These are phyloP conservation scores for Elongisporangium senticosum DNA, from an alignment of 352 stramenopile species.

Conservation along the genomic window DNA sequence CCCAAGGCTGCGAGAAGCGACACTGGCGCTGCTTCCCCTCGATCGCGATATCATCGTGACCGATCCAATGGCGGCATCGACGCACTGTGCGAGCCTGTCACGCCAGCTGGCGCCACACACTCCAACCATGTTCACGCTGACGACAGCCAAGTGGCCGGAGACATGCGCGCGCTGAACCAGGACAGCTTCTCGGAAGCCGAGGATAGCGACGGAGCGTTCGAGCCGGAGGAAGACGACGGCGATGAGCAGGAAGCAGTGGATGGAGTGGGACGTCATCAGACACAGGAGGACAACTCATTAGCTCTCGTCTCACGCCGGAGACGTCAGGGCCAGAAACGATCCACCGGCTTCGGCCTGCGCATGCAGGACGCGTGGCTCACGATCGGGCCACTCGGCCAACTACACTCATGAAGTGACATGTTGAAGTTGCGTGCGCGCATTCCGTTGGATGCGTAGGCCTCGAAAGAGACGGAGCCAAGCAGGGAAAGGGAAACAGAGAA, in stretches of 20 bases:
- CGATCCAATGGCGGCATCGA: not conserved
- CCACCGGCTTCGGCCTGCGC: not conserved
- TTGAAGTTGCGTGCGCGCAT: not conserved
- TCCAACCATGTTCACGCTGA: not conserved
- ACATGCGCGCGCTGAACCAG: conserved; percentile 6
- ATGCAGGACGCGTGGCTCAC: not conserved
- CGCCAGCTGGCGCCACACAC: not conserved
- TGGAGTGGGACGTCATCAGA: not conserved
- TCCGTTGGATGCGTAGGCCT: not conserved
- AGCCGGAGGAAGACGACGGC: not conserved
- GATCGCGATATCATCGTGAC: not conserved
- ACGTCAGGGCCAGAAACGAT: not conserved
- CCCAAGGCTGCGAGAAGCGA: not conserved
- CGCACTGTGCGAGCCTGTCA: not conserved
- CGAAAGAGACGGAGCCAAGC: not conserved
- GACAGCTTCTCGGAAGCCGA: conserved; percentile 10
- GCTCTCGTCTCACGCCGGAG: not conserved
- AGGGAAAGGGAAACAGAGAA: not conserved
- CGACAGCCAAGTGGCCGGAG: conserved; percentile 1
- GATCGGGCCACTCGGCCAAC: not conserved
- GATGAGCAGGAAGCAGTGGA: conserved; percentile 1
- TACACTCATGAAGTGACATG: not conserved
- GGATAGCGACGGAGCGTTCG: not conserved
- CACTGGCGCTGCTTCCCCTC: not conserved
- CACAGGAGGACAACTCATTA: not conserved